Conservation (phyloP, 202 grass and related monocot species). For the Setaria viridis region DNA sequence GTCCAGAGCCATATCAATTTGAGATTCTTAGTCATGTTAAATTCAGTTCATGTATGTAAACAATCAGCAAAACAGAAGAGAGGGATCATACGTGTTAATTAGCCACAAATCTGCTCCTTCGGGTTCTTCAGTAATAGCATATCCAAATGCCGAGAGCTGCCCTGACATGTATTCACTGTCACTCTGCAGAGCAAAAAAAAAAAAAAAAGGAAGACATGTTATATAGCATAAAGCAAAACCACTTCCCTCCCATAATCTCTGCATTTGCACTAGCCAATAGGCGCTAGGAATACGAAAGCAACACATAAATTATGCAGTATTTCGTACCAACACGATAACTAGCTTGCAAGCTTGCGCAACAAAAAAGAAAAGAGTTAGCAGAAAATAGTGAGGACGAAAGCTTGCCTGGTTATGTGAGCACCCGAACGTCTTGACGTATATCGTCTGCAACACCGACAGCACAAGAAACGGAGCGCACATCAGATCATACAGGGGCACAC, state of each 20-base stretch:
- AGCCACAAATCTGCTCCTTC: conserved; percentile 97
- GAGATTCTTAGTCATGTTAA: background rate
- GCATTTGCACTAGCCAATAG: background rate
- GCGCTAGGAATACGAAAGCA: background rate
- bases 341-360: background rate
- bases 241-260: background rate
- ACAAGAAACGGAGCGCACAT: background rate
- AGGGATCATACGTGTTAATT: conserved; percentile 81
- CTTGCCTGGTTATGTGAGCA: conserved; percentile 97
- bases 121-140: conserved; percentile 76
- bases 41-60: background rate
- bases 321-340: conserved; percentile 8
- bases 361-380: background rate
- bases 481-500: background rate
- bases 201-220: background rate
- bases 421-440: conserved; percentile 96
- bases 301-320: background rate
- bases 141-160: conserved; percentile 93
- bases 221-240: background rate
- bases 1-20: background rate
- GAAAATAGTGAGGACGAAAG: background rate
- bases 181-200: conserved; percentile 55
- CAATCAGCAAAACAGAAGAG: background rate
- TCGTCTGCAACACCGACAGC: conserved; percentile 59
- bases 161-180: conserved; percentile 99